Base-by-base conservation (phyloP, 2,329 filamentous ascomycete genomes). In the Aulographum hederae region DNA sequence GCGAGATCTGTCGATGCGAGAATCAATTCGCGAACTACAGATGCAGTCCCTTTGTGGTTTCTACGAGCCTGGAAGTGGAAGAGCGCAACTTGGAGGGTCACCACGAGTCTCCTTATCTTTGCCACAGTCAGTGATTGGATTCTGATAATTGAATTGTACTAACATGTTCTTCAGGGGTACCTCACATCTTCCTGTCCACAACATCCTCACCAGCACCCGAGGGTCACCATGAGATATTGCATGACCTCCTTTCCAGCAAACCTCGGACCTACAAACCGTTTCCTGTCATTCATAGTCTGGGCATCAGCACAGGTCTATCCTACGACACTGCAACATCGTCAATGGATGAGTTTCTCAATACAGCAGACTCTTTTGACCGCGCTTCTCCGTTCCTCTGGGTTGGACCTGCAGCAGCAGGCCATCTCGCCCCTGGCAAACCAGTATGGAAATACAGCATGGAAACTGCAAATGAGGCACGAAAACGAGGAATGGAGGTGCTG, bases 371-470 rank as follows among this genome's bases (percentile, higher is more conserved):
- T 17, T 53, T 48, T 8, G 43, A 47, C 34, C 46, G 50, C 10
- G 54, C 52, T 21, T 51, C 51, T 3, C 56, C 57, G 3, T 54
- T 60, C 39, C 48, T 61, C 13, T 57, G 56, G 47, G 35, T 61
- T 12, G 51, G 56, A 4, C 56, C 56, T 15, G 48, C 46, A 16
- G 51, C 53, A 5, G 46, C 52, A 6, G 51, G 50, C 14, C 51
- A 53, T 34, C 44, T 51, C 19, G 50, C 52, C 18, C 43, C 46
- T 3, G 47, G 46, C 39, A 46, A 48, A 27, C 48, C 46, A 33
- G 39, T 53, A 11, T 58, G 54, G 55, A 46, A 53, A 27, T 60
- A 54, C 36, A 50, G 49, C 5, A 36, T 50, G 5, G 45, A 53
- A 30, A 47, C 56, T 21, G 39, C 32, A 20, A 35, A 39, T 26